A percentile compares a stretch with the other conserved stretches of the same genome.
Evolutionary conservation across 352 stramenopile genomes (phyloP).

Genomic region (Globisporangium nodosum): DNA sequence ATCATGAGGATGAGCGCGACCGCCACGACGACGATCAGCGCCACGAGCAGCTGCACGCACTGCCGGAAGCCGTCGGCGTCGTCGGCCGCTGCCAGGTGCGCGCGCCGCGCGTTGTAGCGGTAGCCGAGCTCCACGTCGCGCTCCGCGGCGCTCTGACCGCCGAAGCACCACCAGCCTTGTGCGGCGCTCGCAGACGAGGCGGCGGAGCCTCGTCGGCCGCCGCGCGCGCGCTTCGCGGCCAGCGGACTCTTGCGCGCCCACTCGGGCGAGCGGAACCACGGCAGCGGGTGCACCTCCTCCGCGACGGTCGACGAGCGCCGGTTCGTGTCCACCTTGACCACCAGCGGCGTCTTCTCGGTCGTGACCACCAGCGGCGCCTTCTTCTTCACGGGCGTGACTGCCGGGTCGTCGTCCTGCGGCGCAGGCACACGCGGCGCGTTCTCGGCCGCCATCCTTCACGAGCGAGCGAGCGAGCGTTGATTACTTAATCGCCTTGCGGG

Average conservation of each 20-base stretch:
- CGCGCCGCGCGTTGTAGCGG: constrained; percentile 9
- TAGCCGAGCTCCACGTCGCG: constrained; percentile 45
- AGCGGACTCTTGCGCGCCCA: constrained; percentile 27
- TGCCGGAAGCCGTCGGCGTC: constrained; percentile 57
- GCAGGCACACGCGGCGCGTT: too few relatives aligned
- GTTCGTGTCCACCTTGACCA: constrained; percentile 29
- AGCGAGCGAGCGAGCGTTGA: too few relatives aligned
- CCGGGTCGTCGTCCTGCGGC: too few relatives aligned
- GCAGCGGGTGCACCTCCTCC: constrained; percentile 66
- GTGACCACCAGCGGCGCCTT: background rate
- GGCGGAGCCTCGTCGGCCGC: background rate
- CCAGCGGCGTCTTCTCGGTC: constrained; percentile 27
- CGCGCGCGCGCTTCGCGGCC: constrained; percentile 6
- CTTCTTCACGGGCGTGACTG: too few relatives aligned
- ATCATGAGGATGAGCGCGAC: constrained; percentile 62
- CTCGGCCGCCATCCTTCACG: too few relatives aligned
- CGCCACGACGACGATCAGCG: constrained; percentile 62
- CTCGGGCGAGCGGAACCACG: constrained; percentile 75
- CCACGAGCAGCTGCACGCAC: constrained; percentile 70
- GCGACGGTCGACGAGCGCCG: background rate
- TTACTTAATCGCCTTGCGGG: too few relatives aligned
- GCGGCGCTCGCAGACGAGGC: background rate
- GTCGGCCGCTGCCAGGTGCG: constrained; percentile 9
- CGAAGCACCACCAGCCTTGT: constrained; percentile 1
- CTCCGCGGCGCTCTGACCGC: background rate